phyloP scores from a whole-genome alignment of 2,329 filamentous ascomycete species.

The Plenodomus lindquistii region DNA sequence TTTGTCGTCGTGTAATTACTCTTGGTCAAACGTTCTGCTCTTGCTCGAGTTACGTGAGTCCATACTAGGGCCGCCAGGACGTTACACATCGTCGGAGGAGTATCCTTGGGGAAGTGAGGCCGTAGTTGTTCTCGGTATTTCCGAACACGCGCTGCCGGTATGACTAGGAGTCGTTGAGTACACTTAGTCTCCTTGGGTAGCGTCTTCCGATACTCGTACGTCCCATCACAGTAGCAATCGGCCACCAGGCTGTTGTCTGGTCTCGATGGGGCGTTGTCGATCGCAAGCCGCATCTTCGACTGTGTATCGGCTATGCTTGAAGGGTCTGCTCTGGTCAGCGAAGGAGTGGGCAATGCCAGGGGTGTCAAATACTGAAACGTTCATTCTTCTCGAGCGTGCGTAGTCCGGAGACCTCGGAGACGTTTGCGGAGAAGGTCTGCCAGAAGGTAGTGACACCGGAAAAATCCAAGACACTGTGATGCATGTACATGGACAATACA shows the following conservation, averaged over 20 bases:
- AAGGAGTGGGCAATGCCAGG: background rate
- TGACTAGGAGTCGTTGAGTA: conserved; percentile 32
- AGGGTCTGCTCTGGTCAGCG: conserved; percentile 21
- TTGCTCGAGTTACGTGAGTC: conserved; percentile 42
- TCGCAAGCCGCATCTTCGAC: conserved; percentile 21
- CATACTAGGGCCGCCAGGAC: conserved; percentile 40
- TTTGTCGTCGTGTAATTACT: conserved; percentile 26
- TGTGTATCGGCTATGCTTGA: conserved; percentile 26
- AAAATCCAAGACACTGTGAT: conserved; percentile 39
- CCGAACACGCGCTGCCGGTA: conserved; percentile 32
- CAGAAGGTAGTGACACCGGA: conserved; percentile 35
- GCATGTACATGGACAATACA: conserved; percentile 39
- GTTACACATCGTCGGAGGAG: conserved; percentile 35
- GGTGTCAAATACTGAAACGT: conserved; percentile 11
- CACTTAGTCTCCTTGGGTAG: conserved; percentile 30
- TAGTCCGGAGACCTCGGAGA: conserved; percentile 23
- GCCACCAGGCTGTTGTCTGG: conserved; percentile 14
- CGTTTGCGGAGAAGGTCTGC: conserved; percentile 27
- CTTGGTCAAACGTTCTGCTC: conserved; percentile 24
- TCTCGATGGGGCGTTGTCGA: conserved; percentile 22
- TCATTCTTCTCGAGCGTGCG: conserved; percentile 11
- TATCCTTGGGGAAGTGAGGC: conserved; percentile 17
- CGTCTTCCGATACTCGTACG: conserved; percentile 30
- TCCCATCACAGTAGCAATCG: conserved; percentile 34
- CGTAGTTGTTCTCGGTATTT: conserved; percentile 31